Base-by-base conservation (phyloP, 2,329 filamentous ascomycete species). In the Dothistroma septosporum region DNA sequence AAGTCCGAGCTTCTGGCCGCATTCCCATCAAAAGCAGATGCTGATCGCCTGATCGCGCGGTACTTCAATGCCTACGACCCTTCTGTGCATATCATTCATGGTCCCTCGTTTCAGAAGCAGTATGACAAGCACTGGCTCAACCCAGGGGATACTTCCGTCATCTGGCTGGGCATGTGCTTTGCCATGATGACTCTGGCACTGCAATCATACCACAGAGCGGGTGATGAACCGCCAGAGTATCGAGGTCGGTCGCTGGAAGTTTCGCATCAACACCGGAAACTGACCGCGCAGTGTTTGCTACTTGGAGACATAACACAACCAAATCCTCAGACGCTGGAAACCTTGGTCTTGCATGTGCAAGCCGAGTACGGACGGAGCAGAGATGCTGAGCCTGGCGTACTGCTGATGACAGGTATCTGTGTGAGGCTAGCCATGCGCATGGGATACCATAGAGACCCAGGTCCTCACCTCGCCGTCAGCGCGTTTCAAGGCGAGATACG, bases 51-150 rank as follows among this genome's bases (percentile, higher is more conserved):
- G 19, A 89, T 96, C 63, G 87, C 88, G 63, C 86, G 93, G 62
- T 99, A 95, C 73, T 97, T 97, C 79, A 93, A 93, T 73, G 93
- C 89, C 31, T 86, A 85, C 66, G 85, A 87, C 67, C 85, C 85
- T 14, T 82, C 83, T 31, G 82, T 85, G 55, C 82, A 80, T 59
- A 80, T 82, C 59, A 78, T 82, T 58, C 78, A 81, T 61, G 87
- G 87, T 0, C 92, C 92, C 11, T 92, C 91, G 0, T 97, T 97
- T 70, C 87, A 93, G 70, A 85, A 88, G 69, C 76, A 86, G 73
- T 88, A 87, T 68, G 83, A 87, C 64, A 78, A 78, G 64, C 83
- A 87, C 71, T 93, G 89, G 89, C 78, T 87, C 69, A 85, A 88
- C 68, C 89, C 90, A 0, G 83, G 83, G 14, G 88, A 89, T 66